Base-by-base conservation (phyloP, 257 asterid species). In the Striga asiatica region DNA sequence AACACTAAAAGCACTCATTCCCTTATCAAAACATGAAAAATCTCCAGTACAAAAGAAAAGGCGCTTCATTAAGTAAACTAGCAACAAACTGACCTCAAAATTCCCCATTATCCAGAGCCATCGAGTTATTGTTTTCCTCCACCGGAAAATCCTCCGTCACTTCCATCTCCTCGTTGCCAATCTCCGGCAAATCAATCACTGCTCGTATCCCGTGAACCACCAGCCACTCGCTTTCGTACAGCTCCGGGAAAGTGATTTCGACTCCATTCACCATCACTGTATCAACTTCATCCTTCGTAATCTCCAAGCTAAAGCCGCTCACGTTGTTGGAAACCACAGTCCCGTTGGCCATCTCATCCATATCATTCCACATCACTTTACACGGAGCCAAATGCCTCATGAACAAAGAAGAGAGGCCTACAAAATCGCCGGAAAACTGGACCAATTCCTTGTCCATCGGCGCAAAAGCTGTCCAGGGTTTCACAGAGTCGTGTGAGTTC, bases 301-400 rank as follows among this genome's bases (percentile, higher is more conserved):
- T 54, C 64, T 24, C 54, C 76, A 89, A 17, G 51, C 55, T 55
- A 54, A 77, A 75, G 19, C 88, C 96, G 48, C 58, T 69, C 28
- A 59, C 62, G 37, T 70, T 77, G 17, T 71, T 67, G 38, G 79
- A 60, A 25, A 75, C 51, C 34, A 54, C 68, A 3, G 84, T 78
- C 29, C 78, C 82, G 58, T 78, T 81, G 20, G 7, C 59, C 62
- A 70, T 60, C 62, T 62, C 77, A 23, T 43, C 74, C 0, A 89
- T 58, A 63, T 79, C 83, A 31, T 18, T 56, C 87, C 85, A 83
- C 6, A 52, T 56, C 48, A 80, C 62, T 23, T 50, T 78, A 61
- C 95, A 89, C 0, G 94, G 88, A 11, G 69, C 58, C 71, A 89
- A 12, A 61, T 89, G 98, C 74, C 88, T 81, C 73, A 70, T 31